phyloP scores from a whole-genome alignment of 331 rosid species.

The Pyracantha coccinea region DNA sequence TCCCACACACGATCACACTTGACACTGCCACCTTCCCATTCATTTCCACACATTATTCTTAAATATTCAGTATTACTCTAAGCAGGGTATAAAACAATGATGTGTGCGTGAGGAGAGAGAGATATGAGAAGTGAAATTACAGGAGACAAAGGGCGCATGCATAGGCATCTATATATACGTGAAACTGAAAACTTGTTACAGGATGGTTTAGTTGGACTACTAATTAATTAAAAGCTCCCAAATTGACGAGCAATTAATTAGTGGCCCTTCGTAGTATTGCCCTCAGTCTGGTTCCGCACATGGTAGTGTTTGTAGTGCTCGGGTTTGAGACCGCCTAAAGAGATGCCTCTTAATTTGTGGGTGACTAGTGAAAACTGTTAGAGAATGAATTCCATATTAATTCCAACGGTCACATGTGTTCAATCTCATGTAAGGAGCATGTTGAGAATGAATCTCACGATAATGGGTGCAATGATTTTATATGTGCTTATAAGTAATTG shows the following conservation, averaged over 20 bases:
- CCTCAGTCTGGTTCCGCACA: too few species aligned
- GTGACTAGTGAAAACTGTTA: background rate
- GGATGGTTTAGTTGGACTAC: too few species aligned
- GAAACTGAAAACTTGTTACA: too few species aligned
- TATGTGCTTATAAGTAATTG: too few species aligned
- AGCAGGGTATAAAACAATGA: too few species aligned
- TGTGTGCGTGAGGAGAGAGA: background rate
- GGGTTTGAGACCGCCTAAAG: background rate
- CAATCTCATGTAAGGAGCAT: too few species aligned
- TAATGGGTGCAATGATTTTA: too few species aligned
- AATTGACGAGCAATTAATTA: too few species aligned
- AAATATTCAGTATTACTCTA: background rate
- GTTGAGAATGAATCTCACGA: too few species aligned
- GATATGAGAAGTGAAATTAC: background rate
- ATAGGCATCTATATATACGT: background rate
- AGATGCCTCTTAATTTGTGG: background rate
- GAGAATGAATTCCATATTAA: too few species aligned
- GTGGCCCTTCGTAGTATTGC: too few species aligned
- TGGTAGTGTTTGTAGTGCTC: background rate
- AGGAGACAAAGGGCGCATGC: background rate
- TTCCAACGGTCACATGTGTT: fast-evolving
- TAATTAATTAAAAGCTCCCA: too few species aligned
- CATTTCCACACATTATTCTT: background rate
- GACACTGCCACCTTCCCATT: background rate
- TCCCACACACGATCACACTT: background rate